phyloP scores from a whole-genome alignment of 2,329 filamentous ascomycete species.

The Xylariaceae sp. region DNA sequence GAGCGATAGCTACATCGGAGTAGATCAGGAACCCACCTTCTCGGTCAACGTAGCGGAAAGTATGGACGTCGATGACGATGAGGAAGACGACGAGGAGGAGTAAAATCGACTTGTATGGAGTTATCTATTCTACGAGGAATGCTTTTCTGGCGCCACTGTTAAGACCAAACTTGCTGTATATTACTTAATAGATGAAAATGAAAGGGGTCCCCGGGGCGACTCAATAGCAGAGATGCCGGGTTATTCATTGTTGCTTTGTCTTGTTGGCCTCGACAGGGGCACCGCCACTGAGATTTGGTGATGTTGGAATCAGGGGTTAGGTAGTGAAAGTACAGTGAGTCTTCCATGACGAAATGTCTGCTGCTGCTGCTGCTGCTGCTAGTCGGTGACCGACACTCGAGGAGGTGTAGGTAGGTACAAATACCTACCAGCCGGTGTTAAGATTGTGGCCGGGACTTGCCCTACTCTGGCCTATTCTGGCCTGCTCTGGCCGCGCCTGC shows the following conservation, averaged over 20 bases:
- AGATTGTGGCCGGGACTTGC: not conserved
- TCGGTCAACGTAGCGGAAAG: constrained; percentile 80
- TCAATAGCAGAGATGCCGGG: constrained; percentile 10
- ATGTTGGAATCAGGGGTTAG: not conserved
- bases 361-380: not conserved
- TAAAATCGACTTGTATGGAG: constrained; percentile 21
- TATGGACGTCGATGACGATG: constrained; percentile 89
- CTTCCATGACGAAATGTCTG: too few species aligned
- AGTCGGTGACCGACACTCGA: not conserved
- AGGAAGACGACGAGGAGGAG: constrained; percentile 66
- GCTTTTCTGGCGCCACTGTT: constrained; percentile 19
- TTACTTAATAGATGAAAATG: constrained; percentile 25
- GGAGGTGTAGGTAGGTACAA: not conserved
- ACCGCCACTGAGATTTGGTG: not conserved
- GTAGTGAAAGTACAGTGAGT: not conserved
- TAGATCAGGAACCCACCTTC: constrained; percentile 93
- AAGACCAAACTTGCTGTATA: constrained; percentile 31
- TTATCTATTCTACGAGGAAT: constrained; percentile 22
- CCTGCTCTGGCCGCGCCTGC: too few species aligned
- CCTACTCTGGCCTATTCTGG: not conserved
- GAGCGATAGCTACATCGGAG: constrained; percentile 94
- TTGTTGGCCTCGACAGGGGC: not conserved
- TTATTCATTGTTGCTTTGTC: not conserved
- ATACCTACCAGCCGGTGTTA: not conserved
- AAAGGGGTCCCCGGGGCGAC: constrained; percentile 7